Evolutionary conservation across 805 yeast genomes (phyloP), one percentile per base, ranked within the genome.

Genomic region (Suhomyces emberorum): DNA sequence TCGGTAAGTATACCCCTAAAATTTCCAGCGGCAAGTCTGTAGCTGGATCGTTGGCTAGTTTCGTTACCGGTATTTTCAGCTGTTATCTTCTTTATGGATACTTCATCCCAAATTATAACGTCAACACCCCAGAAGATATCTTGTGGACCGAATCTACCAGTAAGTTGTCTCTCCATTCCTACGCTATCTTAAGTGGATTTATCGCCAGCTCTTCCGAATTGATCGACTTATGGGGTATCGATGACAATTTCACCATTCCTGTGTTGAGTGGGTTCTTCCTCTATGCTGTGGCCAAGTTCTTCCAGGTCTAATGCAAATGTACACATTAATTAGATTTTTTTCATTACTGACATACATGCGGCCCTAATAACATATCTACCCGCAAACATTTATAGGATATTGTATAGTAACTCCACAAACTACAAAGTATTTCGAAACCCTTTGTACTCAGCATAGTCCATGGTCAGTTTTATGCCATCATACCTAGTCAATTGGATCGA

Each of bases 181-280:
- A 81, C 41, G 76, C 89, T 3, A 36, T 82, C 15, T 52, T 81
- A 19, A 74, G 82, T 48, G 98, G 98, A 0, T 51, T 88, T 14
- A 77, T 88, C 28, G 96, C 96, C 7, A 81, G 97, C 5, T 62
- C 84, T 11, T 80, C 95, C 30, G 98, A 93, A 68, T 87, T 88
- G 20, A 75, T 89, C 32, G 88, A 84, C 47, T 39, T 89, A 11
- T 79, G 72, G 39, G 79, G 77, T 28, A 65, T 89, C 61, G 98
- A 93, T 60, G 98, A 93, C 57, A 93, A 93, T 59, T 77, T 93
- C 51, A 89, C 98, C 31, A 91, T 93, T 41, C 98, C 98, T 5
- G 87, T 87, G 1, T 61, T 91, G 28, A 82, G 96, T 15, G 82
- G 95, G 5, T 53, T 72, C 4, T 78, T 83, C 48, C 66, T 88